phyloP scores from a whole-genome alignment of 805 yeast genomes.

The Saccharomycodes ludwigii region DNA sequence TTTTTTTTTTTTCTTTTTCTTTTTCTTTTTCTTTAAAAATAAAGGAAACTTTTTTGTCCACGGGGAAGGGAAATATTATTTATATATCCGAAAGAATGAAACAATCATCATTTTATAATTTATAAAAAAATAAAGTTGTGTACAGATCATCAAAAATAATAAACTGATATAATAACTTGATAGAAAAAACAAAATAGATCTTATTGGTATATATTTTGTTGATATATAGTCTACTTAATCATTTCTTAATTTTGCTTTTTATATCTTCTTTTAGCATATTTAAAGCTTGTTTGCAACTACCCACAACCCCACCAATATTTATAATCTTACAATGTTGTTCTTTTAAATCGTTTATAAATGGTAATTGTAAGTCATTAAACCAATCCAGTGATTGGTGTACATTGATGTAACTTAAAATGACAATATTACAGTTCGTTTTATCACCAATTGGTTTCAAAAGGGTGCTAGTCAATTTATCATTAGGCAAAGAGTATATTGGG shows the following conservation, averaged over 20 bases:
- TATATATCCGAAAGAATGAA: too few species aligned
- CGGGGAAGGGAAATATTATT: too few species aligned
- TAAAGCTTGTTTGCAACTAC: background rate
- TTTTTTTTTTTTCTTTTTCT: too few species aligned
- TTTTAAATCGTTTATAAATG: slow-evolving; percentile 12
- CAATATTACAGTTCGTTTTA: slow-evolving; percentile 23
- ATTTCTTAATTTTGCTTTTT: background rate
- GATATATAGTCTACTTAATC: background rate
- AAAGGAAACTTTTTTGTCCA: too few species aligned
- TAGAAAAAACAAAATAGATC: too few species aligned
- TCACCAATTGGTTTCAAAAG: too few species aligned
- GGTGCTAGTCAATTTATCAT: slow-evolving; percentile 20
- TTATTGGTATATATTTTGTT: too few species aligned
- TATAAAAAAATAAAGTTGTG: too few species aligned
- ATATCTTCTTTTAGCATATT: background rate
- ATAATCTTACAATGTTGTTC: slow-evolving; percentile 19
- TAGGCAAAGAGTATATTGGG: slow-evolving; percentile 17
- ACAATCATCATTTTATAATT: too few species aligned
- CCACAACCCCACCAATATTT: slow-evolving; percentile 23
- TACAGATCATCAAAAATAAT: too few species aligned
- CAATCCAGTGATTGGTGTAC: slow-evolving; percentile 22
- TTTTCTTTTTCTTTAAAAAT: too few species aligned
- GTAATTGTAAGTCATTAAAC: slow-evolving; percentile 16
- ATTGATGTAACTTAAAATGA: slow-evolving; percentile 21
- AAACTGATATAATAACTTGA: too few species aligned